Evolutionary conservation across 495 filamentous ascomycete genomes (phyloP).

Genomic region (Annulohypoxylon bovei): DNA sequence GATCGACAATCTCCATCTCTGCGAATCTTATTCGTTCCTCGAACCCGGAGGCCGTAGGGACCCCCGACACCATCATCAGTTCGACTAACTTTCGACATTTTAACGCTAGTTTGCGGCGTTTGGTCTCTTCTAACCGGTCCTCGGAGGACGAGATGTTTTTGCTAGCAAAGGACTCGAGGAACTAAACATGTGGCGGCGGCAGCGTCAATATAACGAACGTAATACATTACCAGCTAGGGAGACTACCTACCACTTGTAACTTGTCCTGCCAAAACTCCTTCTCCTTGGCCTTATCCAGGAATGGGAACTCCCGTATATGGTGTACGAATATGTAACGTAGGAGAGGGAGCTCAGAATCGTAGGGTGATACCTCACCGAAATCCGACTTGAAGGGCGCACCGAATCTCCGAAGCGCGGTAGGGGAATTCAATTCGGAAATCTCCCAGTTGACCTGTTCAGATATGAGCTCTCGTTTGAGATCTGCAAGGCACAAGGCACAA

Average conservation of each 20-base stretch:
- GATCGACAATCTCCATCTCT: constrained; percentile 94
- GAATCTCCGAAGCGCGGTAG: constrained; percentile 93
- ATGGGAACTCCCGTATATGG: constrained; percentile 97
- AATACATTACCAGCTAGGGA: not conserved
- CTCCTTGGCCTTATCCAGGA: constrained; percentile 93
- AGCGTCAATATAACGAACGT: constrained; percentile 22
- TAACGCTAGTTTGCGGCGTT: constrained; percentile 86
- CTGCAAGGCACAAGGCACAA: constrained; percentile 62
- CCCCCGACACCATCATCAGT: constrained; percentile 98
- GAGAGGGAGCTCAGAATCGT: constrained; percentile 94
- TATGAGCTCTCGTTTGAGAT: constrained; percentile 95
- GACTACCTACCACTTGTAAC: constrained; percentile 81
- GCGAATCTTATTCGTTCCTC: constrained; percentile 96
- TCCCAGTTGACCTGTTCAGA: constrained; percentile 88
- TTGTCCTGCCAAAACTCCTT: constrained; percentile 99
- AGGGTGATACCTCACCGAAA: constrained; percentile 88
- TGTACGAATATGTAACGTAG: constrained; percentile 97
- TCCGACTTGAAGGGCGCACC: constrained; percentile 94
- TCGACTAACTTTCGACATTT: constrained; percentile 97
- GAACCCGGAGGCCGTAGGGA: constrained; percentile 95
- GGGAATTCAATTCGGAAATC: constrained; percentile 89
- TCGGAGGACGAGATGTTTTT: constrained; percentile 98
- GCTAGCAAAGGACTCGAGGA: constrained; percentile 96
- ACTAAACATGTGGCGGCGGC: constrained; percentile 61
- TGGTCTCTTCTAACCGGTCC: constrained; percentile 94